Evolutionary conservation across 371 early-diverging fungal genomes (phyloP), one percentile per base, ranked within the genome.

Genomic region (Apophysomyces elegans): DNA sequence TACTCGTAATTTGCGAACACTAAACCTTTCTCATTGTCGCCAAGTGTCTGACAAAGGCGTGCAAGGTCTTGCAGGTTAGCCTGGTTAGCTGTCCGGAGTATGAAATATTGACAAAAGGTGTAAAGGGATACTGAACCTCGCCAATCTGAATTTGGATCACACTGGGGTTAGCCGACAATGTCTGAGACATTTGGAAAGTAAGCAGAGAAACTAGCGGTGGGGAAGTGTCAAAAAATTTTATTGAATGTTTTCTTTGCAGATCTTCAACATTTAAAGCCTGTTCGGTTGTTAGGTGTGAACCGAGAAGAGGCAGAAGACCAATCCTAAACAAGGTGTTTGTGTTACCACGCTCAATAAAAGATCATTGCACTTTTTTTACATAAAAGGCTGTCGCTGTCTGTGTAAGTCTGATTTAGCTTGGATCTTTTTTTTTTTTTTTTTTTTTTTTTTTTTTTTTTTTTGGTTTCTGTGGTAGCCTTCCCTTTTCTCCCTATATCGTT

Each of bases 71-170:
- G 43, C 62, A 58, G 69, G 79, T 79, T 67, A 41, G 41, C 13
- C 41, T 59, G 63, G 41, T 26, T 45, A 45, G 16, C 46, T n/a
- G 6, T 14, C n/a, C 35, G 35, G 18, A 8, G 37, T 18, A n/a
- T 21, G 37, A 60, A 57, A 43, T 47, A 8, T 13, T 21, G 16
- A 38, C 13, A 58, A 43, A 26, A 54, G 16, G 12, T 37, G 43
- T 7, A 18, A 63, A 81, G 81, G 71, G 32, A 65, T 73, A 67
- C 26, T 71, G n/a, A 76, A 81, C 57, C 70, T 81, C 37, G 73
- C 70, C 59, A 64, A 73, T 43, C 68, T 81, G 11, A 81, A 76
- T 54, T 43, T 81, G 73, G 78, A 81, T 59, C 69, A 73, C 43
- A 81, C 81, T 5, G 44, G 59, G 37, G 81, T 76, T 16, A 76